phyloP scores from a whole-genome alignment of 2,329 filamentous ascomycete species.

The Ceratocystis smalleyi region DNA sequence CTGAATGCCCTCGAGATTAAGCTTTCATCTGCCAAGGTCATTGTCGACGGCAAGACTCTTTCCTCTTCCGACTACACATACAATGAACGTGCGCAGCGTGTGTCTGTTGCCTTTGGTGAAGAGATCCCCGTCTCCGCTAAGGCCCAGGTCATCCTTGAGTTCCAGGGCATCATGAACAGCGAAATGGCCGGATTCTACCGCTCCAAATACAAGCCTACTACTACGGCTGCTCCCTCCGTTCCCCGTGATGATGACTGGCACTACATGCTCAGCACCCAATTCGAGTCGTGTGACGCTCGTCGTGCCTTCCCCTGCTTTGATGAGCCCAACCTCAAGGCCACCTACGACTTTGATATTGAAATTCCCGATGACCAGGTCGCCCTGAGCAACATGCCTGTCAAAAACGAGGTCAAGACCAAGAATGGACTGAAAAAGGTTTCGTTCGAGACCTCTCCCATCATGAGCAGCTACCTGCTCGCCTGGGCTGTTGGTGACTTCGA shows the following conservation, averaged over 20 bases:
- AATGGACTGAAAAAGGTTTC: conserved; percentile 57
- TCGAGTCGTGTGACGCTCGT: conserved; percentile 89
- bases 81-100: conserved; percentile 70
- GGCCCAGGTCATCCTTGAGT: conserved; percentile 53
- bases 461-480: conserved; percentile 82
- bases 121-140: conserved; percentile 53
- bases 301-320: conserved; percentile 96
- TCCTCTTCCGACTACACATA: conserved; percentile 54
- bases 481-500: conserved; percentile 97
- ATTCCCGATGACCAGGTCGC: conserved; percentile 77
- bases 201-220: conserved; percentile 77
- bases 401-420: conserved; percentile 42
- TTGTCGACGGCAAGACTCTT: conserved; percentile 24
- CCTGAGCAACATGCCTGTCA: conserved; percentile 90
- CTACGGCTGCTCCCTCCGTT: conserved; percentile 57
- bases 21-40: conserved; percentile 49
- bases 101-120: conserved; percentile 58
- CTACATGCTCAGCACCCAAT: conserved; percentile 87
- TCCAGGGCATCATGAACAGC: conserved; percentile 72
- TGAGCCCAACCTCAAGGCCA: conserved; percentile 91
- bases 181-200: conserved; percentile 89
- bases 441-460: conserved; percentile 72
- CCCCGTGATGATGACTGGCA: conserved; percentile 54
- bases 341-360: conserved; percentile 87
- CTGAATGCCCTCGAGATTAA: conserved; percentile 78